Base-by-base conservation (phyloP, 2,329 filamentous ascomycete genomes). In the Biscogniauxia sp. region DNA sequence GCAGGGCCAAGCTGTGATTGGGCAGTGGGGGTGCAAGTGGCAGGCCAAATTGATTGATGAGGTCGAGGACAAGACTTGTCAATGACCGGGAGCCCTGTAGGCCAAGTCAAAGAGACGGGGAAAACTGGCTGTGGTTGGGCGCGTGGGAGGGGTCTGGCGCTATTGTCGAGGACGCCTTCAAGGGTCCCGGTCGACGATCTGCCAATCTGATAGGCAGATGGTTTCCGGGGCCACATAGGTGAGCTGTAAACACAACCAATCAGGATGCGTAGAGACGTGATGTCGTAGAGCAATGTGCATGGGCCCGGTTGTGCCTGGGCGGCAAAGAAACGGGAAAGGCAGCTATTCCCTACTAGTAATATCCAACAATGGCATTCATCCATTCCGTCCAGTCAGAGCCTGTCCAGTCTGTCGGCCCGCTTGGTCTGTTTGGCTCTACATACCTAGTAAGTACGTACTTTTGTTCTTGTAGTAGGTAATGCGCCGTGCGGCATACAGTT, bases 281-380 rank as follows among this genome's bases (percentile, higher is more conserved):
- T 75, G 70, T 71, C 69, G 64, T 55, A 64, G 74, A 74, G 73
- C 73, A 74, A 73, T 69, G 68, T 77, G 75, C 77, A 79, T 70
- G 67, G 65, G 67, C 65, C 64, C 71, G 65, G 66, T 66, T 64
- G 64, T 66, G 63, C 71, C 66, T 69, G 73, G 79, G 80, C 80
- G 80, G 80, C 74, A 81, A 82, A 70, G 53, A 52, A 55, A 28
- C 57, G 49, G 37, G 52, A 19, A 26, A 20, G 25, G 52, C 23
- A 54, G 5, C 50, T 17, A 51, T 51, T 32, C 19, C 50, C 20
- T 20, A 17, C 17, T 37, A 13, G 37, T 45, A 45, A 45, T 17
- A 45, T 45, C 37, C 37, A 45, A 45, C 37, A 45, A 45, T 45
- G 13, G 37, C 37, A 17, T 45, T 45, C 37, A 45, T n/a, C 37